phyloP scores from a whole-genome alignment of 148 eudicot species.

The Chenopodium formosanum region DNA sequence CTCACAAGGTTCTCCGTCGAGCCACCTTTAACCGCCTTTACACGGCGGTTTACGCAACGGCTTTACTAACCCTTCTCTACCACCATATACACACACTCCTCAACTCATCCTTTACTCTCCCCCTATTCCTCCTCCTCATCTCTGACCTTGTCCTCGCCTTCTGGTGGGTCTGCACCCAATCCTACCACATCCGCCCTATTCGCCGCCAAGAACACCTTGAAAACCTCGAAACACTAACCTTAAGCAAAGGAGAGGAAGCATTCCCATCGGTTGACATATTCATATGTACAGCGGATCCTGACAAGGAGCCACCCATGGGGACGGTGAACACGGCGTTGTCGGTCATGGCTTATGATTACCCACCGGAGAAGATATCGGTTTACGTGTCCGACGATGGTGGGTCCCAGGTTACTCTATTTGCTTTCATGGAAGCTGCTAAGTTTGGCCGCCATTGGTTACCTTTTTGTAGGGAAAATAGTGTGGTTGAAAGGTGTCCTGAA shows the following conservation, averaged over 20 bases:
- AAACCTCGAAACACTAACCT: slow-evolving; percentile 27
- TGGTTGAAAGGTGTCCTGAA: slow-evolving; percentile 53
- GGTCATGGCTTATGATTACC: slow-evolving; percentile 82
- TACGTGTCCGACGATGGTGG: slow-evolving; percentile 92
- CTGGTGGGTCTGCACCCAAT: slow-evolving; percentile 54
- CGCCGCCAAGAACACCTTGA: slow-evolving; percentile 47
- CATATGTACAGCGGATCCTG: slow-evolving; percentile 85
- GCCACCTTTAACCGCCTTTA: slow-evolving; percentile 50
- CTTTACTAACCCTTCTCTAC: slow-evolving; percentile 47
- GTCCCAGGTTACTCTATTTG: slow-evolving; percentile 64
- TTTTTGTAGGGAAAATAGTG: slow-evolving; percentile 50
- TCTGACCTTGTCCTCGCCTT: slow-evolving; percentile 55
- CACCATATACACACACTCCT: slow-evolving; percentile 39
- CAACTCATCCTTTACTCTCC: slow-evolving; percentile 24
- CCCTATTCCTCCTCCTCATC: slow-evolving; percentile 35
- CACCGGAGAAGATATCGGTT: slow-evolving; percentile 66
- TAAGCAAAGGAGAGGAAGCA: slow-evolving; percentile 11
- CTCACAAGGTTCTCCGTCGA: slow-evolving; percentile 31
- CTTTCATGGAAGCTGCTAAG: slow-evolving; percentile 69
- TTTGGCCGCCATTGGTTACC: slow-evolving; percentile 71
- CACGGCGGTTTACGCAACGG: slow-evolving; percentile 46
- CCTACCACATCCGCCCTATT: slow-evolving; percentile 55
- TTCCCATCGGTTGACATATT: slow-evolving; percentile 62
- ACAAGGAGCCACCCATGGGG: slow-evolving; percentile 76
- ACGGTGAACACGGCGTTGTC: slow-evolving; percentile 78